Percentiles rank a stretch among this genome's conserved stretches.
phyloP scores from a whole-genome alignment of 352 stramenopile genomes.

The Globisporangium viniferum region DNA sequence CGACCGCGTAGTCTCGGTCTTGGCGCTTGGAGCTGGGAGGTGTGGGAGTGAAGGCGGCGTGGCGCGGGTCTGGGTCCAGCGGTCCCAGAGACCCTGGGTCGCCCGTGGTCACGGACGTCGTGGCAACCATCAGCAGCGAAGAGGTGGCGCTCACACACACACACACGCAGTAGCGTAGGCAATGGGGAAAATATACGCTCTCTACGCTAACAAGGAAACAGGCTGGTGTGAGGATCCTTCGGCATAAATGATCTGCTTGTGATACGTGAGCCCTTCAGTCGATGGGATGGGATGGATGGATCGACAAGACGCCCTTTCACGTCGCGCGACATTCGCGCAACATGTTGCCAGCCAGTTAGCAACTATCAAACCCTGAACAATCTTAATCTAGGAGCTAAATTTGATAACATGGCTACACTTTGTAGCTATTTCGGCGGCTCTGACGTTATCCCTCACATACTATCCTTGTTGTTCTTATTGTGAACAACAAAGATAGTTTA shows the following conservation, averaged over 20 bases:
- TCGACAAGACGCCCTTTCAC: not conserved
- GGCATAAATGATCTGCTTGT: not conserved
- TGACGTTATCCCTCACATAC: too few species aligned
- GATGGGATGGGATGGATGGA: not conserved
- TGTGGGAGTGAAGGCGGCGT: not conserved
- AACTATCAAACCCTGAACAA: too few species aligned
- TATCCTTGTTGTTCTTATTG: too few species aligned
- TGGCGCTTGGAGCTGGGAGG: constrained; percentile 4
- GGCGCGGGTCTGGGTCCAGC: not conserved
- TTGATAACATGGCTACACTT: too few species aligned
- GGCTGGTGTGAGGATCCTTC: not conserved
- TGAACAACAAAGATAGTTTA: too few species aligned
- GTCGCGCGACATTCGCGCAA: constrained; percentile 3
- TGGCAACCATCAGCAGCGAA: constrained; percentile 2
- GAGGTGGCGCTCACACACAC: not conserved
- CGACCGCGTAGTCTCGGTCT: constrained; percentile 31
- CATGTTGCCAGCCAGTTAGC: too few species aligned
- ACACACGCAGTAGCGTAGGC: too few species aligned
- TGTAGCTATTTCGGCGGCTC: too few species aligned
- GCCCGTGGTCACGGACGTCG: constrained; percentile 1
- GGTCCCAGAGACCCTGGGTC: not conserved
- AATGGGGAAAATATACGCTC: not conserved
- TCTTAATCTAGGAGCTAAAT: too few species aligned
- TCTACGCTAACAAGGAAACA: not conserved
- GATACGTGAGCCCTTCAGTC: not conserved